A percentile compares a stretch with the other conserved stretches of the same genome.
These are phyloP conservation scores for Haplosporangium gracile DNA, from an alignment of 192 early-diverging fungal genomes.

Conservation along the genomic window DNA sequence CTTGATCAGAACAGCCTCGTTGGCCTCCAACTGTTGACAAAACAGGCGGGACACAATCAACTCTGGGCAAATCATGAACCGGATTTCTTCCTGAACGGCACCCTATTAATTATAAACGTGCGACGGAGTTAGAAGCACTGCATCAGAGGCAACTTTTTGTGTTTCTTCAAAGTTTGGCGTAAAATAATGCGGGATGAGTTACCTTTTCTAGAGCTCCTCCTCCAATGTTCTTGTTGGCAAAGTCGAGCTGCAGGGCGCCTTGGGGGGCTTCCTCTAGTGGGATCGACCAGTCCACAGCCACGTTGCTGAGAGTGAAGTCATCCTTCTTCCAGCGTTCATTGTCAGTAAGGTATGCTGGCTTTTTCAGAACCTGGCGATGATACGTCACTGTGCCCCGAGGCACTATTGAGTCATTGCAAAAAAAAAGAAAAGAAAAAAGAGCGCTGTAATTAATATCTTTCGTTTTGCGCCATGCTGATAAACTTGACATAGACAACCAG, in stretches of 20 bases:
- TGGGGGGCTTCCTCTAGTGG: slow-evolving; percentile 39
- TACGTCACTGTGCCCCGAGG: slow-evolving; percentile 46
- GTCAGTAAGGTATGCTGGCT: slow-evolving; percentile 23
- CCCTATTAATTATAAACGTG: slow-evolving; percentile 20
- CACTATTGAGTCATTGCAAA: slow-evolving; percentile 12
- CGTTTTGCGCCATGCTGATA: too few relatives aligned
- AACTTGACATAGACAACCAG: not conserved
- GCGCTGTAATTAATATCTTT: not conserved
- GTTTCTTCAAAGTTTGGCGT: not conserved
- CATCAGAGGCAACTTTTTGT: not conserved
- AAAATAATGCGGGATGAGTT: not conserved
- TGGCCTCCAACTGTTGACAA: slow-evolving; percentile 35
- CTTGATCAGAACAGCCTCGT: slow-evolving; percentile 50
- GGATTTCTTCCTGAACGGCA: slow-evolving; percentile 52
- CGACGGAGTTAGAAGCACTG: not conserved
- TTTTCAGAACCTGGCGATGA: slow-evolving; percentile 49
- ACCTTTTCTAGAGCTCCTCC: slow-evolving; percentile 42
- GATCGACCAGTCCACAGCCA: slow-evolving; percentile 23
- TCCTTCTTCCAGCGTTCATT: slow-evolving; percentile 1
- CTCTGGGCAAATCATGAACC: slow-evolving; percentile 56
- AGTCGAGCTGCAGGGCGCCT: slow-evolving; percentile 45
- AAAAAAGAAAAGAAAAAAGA: too few relatives aligned
- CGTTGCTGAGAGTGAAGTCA: slow-evolving; percentile 12
- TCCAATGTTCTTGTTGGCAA: slow-evolving; percentile 55
- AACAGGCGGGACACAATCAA: slow-evolving; percentile 47